phyloP scores from a whole-genome alignment of 805 yeast genomes.

The Metschnikowia cerradonensis region DNA sequence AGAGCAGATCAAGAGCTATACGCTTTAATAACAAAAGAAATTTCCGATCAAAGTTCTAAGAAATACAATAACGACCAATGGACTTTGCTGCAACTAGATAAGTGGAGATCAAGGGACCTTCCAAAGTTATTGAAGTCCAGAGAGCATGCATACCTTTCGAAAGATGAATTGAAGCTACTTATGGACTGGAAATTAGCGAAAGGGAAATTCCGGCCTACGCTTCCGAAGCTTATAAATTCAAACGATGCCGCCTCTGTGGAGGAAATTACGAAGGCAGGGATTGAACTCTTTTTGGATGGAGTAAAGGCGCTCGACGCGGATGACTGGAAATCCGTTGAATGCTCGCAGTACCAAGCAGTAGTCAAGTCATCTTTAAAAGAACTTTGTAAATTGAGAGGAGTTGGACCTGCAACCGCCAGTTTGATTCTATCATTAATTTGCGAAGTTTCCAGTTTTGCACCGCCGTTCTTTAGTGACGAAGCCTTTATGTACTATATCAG shows the following conservation, averaged over 20 bases:
- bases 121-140: constrained; percentile 27
- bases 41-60: constrained; percentile 25
- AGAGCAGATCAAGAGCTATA: constrained; percentile 20
- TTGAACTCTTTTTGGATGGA: constrained; percentile 10
- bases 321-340: constrained; percentile 7
- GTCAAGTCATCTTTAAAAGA: constrained; percentile 26
- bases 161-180: constrained; percentile 36
- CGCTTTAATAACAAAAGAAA: constrained; percentile 22
- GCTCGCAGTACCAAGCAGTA: constrained; percentile 15
- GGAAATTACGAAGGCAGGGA: constrained; percentile 27
- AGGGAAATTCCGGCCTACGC: constrained; percentile 41
- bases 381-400: constrained; percentile 39
- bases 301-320: constrained; percentile 1
- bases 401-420: constrained; percentile 51
- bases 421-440: constrained; percentile 35
- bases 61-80: constrained; percentile 22
- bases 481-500: constrained; percentile 35
- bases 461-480: constrained; percentile 50
- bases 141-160: constrained; percentile 25
- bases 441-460: constrained; percentile 23
- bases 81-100: constrained; percentile 33
- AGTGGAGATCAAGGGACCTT: constrained; percentile 31
- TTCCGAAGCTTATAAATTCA: constrained; percentile 38
- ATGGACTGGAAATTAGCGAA: constrained; percentile 49
- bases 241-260: constrained; percentile 31